These are phyloP conservation scores for Kodamaea neixiangensis DNA, from an alignment of 805 yeast genomes.

Conservation along the genomic window DNA sequence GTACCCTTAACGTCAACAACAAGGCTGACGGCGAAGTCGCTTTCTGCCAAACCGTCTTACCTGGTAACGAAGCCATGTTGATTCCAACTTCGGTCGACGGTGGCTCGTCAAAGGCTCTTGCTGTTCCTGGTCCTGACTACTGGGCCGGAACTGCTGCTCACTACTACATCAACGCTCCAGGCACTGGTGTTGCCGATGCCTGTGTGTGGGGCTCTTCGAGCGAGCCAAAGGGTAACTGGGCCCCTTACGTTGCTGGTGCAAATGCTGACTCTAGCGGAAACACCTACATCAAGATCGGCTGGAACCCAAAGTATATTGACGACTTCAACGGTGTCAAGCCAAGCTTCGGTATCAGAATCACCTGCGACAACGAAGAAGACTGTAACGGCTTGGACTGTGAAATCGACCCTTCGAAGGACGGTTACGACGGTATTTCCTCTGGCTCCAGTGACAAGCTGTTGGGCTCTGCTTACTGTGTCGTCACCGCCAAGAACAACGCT, in stretches of 20 bases:
- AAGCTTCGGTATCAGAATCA: conserved; percentile 67
- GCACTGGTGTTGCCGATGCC: conserved; percentile 71
- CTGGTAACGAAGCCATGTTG: conserved; percentile 93
- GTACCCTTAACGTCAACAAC: conserved; percentile 67
- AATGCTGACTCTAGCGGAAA: conserved; percentile 69
- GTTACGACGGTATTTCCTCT: conserved; percentile 56
- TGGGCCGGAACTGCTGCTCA: conserved; percentile 89
- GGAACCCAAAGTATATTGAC: conserved; percentile 86
- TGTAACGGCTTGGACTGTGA: conserved; percentile 82
- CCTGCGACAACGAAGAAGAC: conserved; percentile 66
- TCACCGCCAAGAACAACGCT: conserved; percentile 66
- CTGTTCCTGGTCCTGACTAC: conserved; percentile 84
- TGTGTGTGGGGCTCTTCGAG: conserved; percentile 80
- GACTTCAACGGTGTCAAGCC: conserved; percentile 59
- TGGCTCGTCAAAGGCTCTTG: conserved; percentile 53
- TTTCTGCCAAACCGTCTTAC: conserved; percentile 89
- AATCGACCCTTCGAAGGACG: conserved; percentile 69
- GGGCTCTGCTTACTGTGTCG: conserved; percentile 81
- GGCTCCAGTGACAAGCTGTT: conserved; percentile 42
- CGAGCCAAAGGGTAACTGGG: conserved; percentile 83
- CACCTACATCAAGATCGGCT: conserved; percentile 83
- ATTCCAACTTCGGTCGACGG: conserved; percentile 74
- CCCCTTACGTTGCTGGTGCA: conserved; percentile 92
- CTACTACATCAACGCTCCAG: conserved; percentile 82
- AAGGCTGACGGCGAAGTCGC: conserved; percentile 62